Evolutionary conservation across 2,329 filamentous ascomycete genomes (phyloP), one percentile per base, ranked within the genome.

Genomic region (Claviceps sp.): DNA sequence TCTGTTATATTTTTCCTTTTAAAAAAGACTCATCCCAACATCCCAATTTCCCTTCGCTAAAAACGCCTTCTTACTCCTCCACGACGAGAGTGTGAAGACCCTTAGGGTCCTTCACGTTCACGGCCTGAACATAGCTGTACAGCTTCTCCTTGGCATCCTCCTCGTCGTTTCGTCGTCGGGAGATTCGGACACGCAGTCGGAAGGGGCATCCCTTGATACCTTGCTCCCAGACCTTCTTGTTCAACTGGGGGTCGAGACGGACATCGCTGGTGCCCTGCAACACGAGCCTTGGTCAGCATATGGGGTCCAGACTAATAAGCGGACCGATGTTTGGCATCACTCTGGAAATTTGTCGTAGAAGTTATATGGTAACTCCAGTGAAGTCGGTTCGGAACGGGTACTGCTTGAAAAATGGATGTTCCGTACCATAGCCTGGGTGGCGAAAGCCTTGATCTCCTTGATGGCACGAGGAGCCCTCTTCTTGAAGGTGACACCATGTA

Each of bases 151-250:
- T 95, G 73, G 94, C 93, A 68, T 88, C 89, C 79, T 98, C 93
- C 82, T 97, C 93, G 75, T 98, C 93, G 79, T 98, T 98, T 84
- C 93, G 89, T 85, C 95, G 94, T 77, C 93, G 89, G 71, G 89
- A 95, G 78, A 98, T 96, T 77, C 94, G 89, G 70, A 98, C 84
- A 69, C 93, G 91, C 66, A 98, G 81, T 75, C 94, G 86, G 87
- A 85, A 97, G 64, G 91, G 89, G 63, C 96, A 90, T 69, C 93
- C 94, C 87, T 97, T 98, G 81, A 98, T 84, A 74, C 93, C 93
- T 70, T 85, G 80, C 78, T 98, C 93, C 93, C 93, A 98, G 73
- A 98, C 91, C 84, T 98, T 97, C 88, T 98, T 98, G 87, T 98
- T 98, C 70, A 98, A 79, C 78, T 93, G 87, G 69, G 93, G 93